Base-by-base conservation (phyloP, 345 rosid species). In the Aquilaria sinensis region DNA sequence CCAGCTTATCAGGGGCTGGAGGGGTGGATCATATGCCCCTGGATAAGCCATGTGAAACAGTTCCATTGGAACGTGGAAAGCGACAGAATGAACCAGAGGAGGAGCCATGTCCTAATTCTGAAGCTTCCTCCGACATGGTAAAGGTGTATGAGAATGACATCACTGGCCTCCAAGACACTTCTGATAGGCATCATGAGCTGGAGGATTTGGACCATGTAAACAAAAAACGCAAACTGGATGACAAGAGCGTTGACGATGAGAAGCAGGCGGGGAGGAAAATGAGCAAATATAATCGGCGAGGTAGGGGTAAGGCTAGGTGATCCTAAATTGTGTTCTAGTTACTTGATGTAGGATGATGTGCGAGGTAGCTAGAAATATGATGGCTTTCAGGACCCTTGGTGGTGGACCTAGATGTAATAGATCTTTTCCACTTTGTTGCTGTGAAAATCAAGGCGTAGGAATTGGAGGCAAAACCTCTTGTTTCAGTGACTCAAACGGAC, bases 91-190 rank as follows among this genome's bases (percentile, higher is more conserved):
- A 37, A 37, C 43, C 43, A 37, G 43, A 37, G 16, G 56, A 56
- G 47, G 80, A 57, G 67, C 72, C 54, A 4, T 58, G 73, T 56
- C 64, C 71, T 69, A 67, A 65, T 37, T 61, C 76, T 32, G 96
- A 86, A 76, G 57, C 81, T 58, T 56, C 73, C n/a, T 37, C 68
- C 12, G 90, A 86, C 43, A 78, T 73, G 49, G 78, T 80, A 4
- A 51, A 31, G 29, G 62, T 54, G 53, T 60, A 71, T 65, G 78
- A 78, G 72, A 69, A 23, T n/a, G 77, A 81, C 31, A 75, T 73
- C 15, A 72, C 67, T 10, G 83, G 64, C 69, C 83, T 87, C 37
- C 81, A 81, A 48, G 68, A 75, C 72, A 80, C 87, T 68, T 76
- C 75, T 47, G 81, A 82, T 81, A 60, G 74, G 61, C 84, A 63